These are phyloP conservation scores for Cryphonectria parasitica DNA, from an alignment of 2,329 filamentous ascomycete species.

Conservation along the genomic window DNA sequence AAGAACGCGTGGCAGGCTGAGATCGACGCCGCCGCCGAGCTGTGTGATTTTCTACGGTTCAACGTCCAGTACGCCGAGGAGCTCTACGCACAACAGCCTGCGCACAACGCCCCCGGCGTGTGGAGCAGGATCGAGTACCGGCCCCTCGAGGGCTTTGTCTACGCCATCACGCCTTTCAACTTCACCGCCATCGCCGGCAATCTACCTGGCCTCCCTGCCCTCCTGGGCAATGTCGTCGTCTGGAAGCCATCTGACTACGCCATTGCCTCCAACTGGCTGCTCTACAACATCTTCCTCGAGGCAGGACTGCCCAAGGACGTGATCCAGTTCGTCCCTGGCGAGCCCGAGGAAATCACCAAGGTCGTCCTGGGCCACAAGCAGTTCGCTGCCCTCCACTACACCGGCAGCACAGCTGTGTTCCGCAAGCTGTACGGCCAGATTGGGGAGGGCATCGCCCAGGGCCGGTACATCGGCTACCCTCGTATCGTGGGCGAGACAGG, in stretches of 20 bases:
- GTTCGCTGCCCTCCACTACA: constrained; percentile 93
- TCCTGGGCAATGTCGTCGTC: constrained; percentile 92
- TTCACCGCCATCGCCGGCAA: constrained; percentile 95
- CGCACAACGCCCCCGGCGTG: constrained; percentile 78
- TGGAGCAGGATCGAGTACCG: constrained; percentile 94
- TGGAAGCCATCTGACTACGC: constrained; percentile 96
- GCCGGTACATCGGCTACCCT: constrained; percentile 77
- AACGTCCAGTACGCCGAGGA: constrained; percentile 94
- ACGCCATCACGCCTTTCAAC: constrained; percentile 94
- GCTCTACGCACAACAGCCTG: constrained; percentile 84
- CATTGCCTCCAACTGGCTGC: constrained; percentile 87
- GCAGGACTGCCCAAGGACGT: constrained; percentile 87
- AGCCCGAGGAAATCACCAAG: constrained; percentile 82
- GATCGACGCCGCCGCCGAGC: constrained; percentile 91
- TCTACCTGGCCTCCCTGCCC: constrained; percentile 77
- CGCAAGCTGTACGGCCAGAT: constrained; percentile 86
- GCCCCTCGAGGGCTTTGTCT: constrained; percentile 92
- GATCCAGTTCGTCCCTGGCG: constrained; percentile 90
- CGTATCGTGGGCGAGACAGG: constrained; percentile 55
- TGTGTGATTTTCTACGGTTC: constrained; percentile 91
- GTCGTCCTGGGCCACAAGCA: constrained; percentile 75
- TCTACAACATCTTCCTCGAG: constrained; percentile 89
- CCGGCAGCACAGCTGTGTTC: constrained; percentile 90
- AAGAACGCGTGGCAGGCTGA: constrained; percentile 99
- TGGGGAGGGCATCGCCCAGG: constrained; percentile 77